Percentiles rank a stretch among this genome's conserved stretches.
Conservation (phyloP, 2,329 filamentous ascomycete genomes). For the Stagonosporopsis chrysanthemi region DNA sequence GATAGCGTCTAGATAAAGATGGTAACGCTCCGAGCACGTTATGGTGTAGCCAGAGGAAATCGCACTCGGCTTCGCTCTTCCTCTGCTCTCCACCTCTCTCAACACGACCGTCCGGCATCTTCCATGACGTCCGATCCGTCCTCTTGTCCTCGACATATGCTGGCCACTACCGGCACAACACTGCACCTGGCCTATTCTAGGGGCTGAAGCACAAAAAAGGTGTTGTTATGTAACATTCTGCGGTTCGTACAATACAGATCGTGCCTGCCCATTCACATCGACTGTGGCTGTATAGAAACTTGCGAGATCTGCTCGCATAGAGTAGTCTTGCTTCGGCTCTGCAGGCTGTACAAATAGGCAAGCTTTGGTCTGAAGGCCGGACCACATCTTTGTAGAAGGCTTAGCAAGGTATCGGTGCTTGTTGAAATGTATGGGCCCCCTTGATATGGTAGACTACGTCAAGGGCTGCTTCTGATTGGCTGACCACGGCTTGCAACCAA, state of each 20-base stretch:
- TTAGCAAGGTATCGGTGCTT: background rate
- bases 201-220: background rate
- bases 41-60: background rate
- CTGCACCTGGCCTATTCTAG: background rate
- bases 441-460: too few species aligned
- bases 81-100: background rate
- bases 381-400: background rate
- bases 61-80: constrained; percentile 10
- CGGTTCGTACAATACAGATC: background rate
- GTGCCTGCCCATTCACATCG: background rate
- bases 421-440: too few species aligned
- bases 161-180: background rate
- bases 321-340: background rate
- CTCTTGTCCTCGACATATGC: background rate
- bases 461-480: too few species aligned
- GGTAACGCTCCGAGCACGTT: background rate
- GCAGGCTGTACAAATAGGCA: background rate
- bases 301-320: too few species aligned
- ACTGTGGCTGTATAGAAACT: background rate
- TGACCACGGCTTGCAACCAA: too few species aligned
- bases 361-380: background rate
- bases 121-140: too few species aligned
- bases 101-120: background rate
- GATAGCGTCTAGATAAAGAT: background rate
- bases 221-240: too few species aligned